phyloP scores from a whole-genome alignment of 208 protist genomes.

The Leishmania lainsoni region DNA sequence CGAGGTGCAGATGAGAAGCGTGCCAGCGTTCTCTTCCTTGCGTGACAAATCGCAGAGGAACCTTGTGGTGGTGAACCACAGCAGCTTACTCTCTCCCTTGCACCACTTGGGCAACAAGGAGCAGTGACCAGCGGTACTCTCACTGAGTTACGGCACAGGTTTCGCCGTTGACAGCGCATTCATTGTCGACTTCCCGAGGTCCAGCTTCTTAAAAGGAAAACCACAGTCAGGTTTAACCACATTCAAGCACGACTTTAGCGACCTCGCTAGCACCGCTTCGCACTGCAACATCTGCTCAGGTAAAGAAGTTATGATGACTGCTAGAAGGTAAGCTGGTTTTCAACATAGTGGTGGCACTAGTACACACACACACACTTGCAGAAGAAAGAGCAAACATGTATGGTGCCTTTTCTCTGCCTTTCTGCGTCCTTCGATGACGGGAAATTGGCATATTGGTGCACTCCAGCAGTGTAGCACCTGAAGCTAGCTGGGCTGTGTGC shows the following conservation, averaged over 20 bases:
- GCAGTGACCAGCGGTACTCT: conserved; percentile 54
- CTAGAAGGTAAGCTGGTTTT: background rate
- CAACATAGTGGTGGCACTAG: background rate
- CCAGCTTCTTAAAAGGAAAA: conserved; percentile 14
- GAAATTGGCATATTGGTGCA: background rate
- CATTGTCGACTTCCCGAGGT: conserved; percentile 43
- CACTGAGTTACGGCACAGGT: conserved; percentile 43
- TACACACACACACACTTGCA: too few species aligned
- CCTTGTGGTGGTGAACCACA: conserved; percentile 29
- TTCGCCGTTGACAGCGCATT: conserved; percentile 29
- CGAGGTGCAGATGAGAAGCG: conserved; percentile 62
- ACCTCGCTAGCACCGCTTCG: conserved; percentile 13
- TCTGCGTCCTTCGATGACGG: background rate
- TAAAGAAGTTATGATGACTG: conserved; percentile 3
- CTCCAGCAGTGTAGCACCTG: background rate
- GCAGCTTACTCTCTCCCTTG: conserved; percentile 9
- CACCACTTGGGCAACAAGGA: conserved; percentile 56
- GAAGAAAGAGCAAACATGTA: background rate
- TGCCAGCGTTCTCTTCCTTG: conserved; percentile 59
- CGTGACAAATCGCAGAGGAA: conserved; percentile 70
- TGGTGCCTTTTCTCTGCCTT: background rate
- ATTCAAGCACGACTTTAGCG: background rate
- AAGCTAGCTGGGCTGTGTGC: background rate
- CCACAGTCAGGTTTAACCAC: background rate
- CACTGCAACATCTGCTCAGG: conserved; percentile 9